Evolutionary conservation across 2,329 filamentous ascomycete species (phyloP), one percentile per base, ranked within the genome.

Genomic region (Fusarium fracticaudum): DNA sequence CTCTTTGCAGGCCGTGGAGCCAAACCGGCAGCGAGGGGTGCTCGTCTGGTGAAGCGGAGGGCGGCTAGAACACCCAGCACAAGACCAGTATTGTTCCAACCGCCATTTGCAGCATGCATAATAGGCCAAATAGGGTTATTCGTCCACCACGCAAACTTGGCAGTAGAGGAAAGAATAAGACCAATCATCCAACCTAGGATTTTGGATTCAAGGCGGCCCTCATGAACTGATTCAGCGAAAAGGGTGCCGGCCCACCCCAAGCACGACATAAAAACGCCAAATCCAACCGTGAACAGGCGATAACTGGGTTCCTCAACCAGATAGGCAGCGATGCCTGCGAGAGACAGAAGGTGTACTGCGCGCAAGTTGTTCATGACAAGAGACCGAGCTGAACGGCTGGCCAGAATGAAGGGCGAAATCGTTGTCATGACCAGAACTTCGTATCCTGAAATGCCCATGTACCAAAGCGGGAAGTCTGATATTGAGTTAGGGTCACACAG

Each of bases 391-490:
- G 91, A 86, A 53, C 87, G 88, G 71, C 95, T 92, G 29, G 88
- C 91, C 48, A 99, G 90, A 26, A 98, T 82, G 44, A 95, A 86
- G 0, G 96, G 96, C 9, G 95, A 93, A 59, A 96, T 83, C 8
- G 94, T 96, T 57, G 89, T 90, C 91, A 98, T 92, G 79, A 99
- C 92, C 75, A 97, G 87, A 48, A 91, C 92, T 84, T 99, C 96
- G 80, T 96, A 99, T 72, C 96, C 96, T 8, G 96, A 98, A 69
- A 99, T 97, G 35, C 96, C 96, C 96, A 99, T 99, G 82, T 98
- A 91, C 96, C 96, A 99, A 17, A 99, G 89, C 20, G 96, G 96
- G 81, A 99, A 99, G 83, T 97, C 93, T 94, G 57, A 45, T 50
- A 31, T 50, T 22, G 60, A 51, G 59, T 81, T 51, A 80, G 77